Conservation (phyloP, 768 basidiomycete genomes). For the Serendipita sp. region DNA sequence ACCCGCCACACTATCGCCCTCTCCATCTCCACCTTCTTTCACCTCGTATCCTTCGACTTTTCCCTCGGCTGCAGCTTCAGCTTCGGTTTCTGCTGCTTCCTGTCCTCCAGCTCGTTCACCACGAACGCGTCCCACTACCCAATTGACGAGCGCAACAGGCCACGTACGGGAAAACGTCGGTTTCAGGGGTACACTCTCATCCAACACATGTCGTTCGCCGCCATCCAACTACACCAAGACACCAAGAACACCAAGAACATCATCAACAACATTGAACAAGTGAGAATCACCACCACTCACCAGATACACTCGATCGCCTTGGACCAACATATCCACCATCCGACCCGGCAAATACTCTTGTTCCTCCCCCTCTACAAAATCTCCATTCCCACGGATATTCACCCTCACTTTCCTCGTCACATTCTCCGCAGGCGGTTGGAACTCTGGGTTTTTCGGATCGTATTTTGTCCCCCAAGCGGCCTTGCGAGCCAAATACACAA, state of each 20-base stretch:
- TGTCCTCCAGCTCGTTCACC: not conserved
- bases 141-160: constrained; percentile 37
- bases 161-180: constrained; percentile 54
- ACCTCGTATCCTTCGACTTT: not conserved
- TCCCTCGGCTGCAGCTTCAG: not conserved
- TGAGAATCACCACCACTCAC: too few species aligned
- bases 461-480: constrained; percentile 75
- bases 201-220: constrained; percentile 40
- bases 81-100: not conserved
- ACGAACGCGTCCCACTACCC: constrained; percentile 14
- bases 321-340: constrained; percentile 67
- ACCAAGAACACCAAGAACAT: too few species aligned
- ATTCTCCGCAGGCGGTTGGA: not conserved
- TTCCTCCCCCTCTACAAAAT: constrained; percentile 40
- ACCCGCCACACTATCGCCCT: not conserved
- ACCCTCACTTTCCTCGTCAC: constrained; percentile 43
- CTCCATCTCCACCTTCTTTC: not conserved
- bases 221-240: constrained; percentile 40
- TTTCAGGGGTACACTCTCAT: constrained; percentile 37
- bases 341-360: constrained; percentile 23
- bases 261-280: not conserved
- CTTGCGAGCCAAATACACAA: constrained; percentile 42
- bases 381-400: constrained; percentile 38
- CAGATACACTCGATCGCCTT: constrained; percentile 55
- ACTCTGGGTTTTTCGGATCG: constrained; percentile 35